Base-by-base conservation (phyloP, 257 asterid genomes). In the Coffea canephora region DNA sequence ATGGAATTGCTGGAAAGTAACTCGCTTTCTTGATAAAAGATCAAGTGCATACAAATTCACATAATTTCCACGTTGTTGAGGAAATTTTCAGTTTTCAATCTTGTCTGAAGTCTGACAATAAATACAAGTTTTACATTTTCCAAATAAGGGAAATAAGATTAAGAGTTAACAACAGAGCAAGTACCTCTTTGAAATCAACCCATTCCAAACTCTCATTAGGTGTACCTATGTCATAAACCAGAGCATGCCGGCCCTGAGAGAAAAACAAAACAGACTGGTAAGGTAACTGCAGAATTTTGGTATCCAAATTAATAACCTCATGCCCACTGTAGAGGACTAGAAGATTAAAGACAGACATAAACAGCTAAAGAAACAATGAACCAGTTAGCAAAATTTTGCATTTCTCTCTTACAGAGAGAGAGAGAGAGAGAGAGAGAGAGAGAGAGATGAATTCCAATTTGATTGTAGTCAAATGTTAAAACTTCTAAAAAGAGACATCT, bases 131-230 rank as follows among this genome's bases (percentile, higher is more conserved):
- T 39, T 70, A 39, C 45, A 70, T 70, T 70, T 70, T 55, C 14
- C 52, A 70, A 49, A n/a, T 6, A 52, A 52, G 10, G 50, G 16
- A 50, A 50, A 50, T 11, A 12, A 0, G 3, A 11, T 39, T 45
- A 77, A 7, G 55, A 61, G 45, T 57, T 77, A 48, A 65, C 69
- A 68, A 43, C 45, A 75, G 65, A 78, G 48, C 78, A 67, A 74
- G 61, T 87, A 93, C 99, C 97, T 92, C 97, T 87, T 93, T 91
- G 85, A 95, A 88, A 89, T 92, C 88, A 66, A 93, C 97, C 97
- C 95, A 91, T 87, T 93, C 97, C 90, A 88, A 80, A 75, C 91
- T 90, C 43, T 88, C 95, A 78, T 87, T 90, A 67, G 95, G 89
- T 2, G 96, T 91, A 80, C 88, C 84, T 83, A 89, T 88, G 78